Base-by-base conservation (phyloP, 2,329 filamentous ascomycete species). In the Emydomyces testavorans region DNA sequence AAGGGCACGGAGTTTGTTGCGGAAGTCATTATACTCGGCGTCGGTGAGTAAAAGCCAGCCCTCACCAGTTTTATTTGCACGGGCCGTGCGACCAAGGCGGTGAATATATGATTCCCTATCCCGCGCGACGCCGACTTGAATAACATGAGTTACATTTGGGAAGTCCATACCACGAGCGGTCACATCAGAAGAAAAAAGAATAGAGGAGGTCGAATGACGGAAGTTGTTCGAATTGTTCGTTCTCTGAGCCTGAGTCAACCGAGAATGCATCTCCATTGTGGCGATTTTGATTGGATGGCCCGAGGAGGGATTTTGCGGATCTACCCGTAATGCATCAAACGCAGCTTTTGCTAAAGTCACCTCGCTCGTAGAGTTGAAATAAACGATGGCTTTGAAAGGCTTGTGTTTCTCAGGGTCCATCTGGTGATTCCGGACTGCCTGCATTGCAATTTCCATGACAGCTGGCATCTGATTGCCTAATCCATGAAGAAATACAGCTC, bases 321-420 rank as follows among this genome's bases (percentile, higher is more conserved):
- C 46, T n/a, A 40, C 59, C 21, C 60, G 60, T 42, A 79, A 67
- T 26, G 71, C 69, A 49, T 70, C 65, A 45, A 88, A 77, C 18
- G 82, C 67, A 13, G 75, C 70, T 16, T 74, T 69, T 18, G 79
- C 78, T 40, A 88, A 70, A 49, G 80, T 73, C 37, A 88, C 85
- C 53, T 83, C 75, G 20, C 78, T 76, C 0, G 84, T 93, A 18
- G 83, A 86, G 58, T 85, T 85, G 63, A 90, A 83, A 70, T 94
- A 98, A 35, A 94, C 71, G 51, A 98, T 93, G n/a, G 87, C 86
- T 74, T 98, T 98, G 77, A 96, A 95, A 0, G 86, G 85, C 67
- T 53, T 65, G 59, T 53, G 63, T 56, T 56, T 67, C 50, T 34
- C 60, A 48, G 52, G 62, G 44, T 67, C 62, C 13, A 57, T 42